Base-by-base conservation (phyloP, 2,329 filamentous ascomycete genomes). In the Tolypocladium tropicale region DNA sequence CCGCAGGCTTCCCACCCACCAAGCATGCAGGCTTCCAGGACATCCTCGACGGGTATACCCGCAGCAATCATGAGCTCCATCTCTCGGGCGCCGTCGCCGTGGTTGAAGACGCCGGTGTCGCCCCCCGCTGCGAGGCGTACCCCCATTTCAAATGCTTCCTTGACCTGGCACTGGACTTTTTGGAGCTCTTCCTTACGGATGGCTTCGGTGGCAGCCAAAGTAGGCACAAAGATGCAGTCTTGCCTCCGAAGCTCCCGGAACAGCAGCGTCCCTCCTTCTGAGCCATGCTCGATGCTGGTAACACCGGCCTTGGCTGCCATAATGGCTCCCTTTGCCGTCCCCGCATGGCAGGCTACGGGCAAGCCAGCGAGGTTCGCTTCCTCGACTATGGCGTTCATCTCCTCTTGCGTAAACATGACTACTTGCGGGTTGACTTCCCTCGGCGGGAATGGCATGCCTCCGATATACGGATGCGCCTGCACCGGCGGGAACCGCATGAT, bases 1-100 rank as follows among this genome's bases (percentile, higher is more conserved):
- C 80, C 79, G 58, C 80, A 83, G 7, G 78, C 74, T 55, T 76
- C 73, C 36, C 79, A 83, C 0, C 80, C 81, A 25, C 73, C 74
- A 3, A 82, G 59, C 6, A 76, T 81, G 58, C 80, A 83, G 7
- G 78, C 74, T 55, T 76, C 73, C 33, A 83, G 64, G 0, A 78
- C 75, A 46, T 81, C 77, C 30, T 70, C 72, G 0, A 81, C 57
- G 0, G 77, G 74, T 1, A 83, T 65, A 0, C 79, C 79, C 6
- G 78, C 76, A 43, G 76, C 68, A 0, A 76, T 62, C 70, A 83
- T 71, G n/a, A 83, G 65, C 64, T 83, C 80, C 57, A 82, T 61
- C 63, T 83, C 80, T 4, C 79, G 64, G 0, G 65, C 75, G 54
- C 78, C 78, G 18, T 81, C 71, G 0, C 80, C 80, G 55, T 83